These are phyloP conservation scores for Penicillium malachiteum DNA, from an alignment of 495 filamentous ascomycete genomes.

Conservation along the genomic window DNA sequence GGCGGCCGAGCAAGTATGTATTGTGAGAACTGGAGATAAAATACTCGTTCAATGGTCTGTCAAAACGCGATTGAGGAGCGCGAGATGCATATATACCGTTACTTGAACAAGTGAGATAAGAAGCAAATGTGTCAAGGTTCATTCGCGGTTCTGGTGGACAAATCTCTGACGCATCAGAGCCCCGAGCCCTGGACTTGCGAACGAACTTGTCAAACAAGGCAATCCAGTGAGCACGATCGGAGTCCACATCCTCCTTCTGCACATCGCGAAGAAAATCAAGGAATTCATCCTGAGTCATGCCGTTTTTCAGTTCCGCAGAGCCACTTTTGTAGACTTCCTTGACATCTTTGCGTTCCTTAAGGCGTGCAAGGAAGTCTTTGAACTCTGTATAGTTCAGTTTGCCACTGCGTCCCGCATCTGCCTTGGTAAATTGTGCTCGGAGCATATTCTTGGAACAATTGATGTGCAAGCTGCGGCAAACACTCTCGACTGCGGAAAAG, in stretches of 20 bases:
- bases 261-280: slow-evolving; percentile 67
- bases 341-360: slow-evolving; percentile 84
- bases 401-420: slow-evolving; percentile 60
- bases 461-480: slow-evolving; percentile 87
- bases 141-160: slow-evolving; percentile 52
- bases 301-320: slow-evolving; percentile 50
- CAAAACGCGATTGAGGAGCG: slow-evolving; percentile 58
- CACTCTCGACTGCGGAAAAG: slow-evolving; percentile 69
- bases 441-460: slow-evolving; percentile 76
- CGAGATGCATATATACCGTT: slow-evolving; percentile 61
- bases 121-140: slow-evolving; percentile 70
- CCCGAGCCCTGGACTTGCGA: slow-evolving; percentile 59
- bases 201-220: slow-evolving; percentile 71
- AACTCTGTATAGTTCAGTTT: slow-evolving; percentile 75
- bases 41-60: slow-evolving; percentile 92
- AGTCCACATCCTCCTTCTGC: slow-evolving; percentile 73
- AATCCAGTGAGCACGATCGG: slow-evolving; percentile 64
- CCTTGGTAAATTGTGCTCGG: slow-evolving; percentile 69
- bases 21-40: slow-evolving; percentile 99
- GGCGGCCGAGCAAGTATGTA: slow-evolving; percentile 89
- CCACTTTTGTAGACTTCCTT: slow-evolving; percentile 62
- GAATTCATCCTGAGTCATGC: slow-evolving; percentile 71
- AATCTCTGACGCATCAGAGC: slow-evolving; percentile 38
- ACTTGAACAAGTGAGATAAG: slow-evolving; percentile 70
- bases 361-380: slow-evolving; percentile 70